phyloP scores from a whole-genome alignment of 2,329 filamentous ascomycete species.

The Penicillium fuscoglaucum region DNA sequence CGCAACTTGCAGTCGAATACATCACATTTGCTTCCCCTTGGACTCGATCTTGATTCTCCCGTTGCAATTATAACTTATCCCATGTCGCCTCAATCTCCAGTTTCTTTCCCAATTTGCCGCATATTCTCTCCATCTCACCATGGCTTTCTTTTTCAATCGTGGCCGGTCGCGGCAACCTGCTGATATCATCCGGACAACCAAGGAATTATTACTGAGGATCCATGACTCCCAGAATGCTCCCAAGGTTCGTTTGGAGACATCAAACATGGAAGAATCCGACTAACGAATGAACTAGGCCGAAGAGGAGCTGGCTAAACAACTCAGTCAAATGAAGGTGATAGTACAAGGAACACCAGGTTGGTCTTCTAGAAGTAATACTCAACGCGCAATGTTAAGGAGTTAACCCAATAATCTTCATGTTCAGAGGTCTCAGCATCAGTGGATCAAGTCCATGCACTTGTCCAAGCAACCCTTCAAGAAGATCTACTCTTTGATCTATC shows the following conservation, averaged over 20 bases:
- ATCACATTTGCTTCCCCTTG: conserved; percentile 13
- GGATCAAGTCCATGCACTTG: conserved; percentile 83
- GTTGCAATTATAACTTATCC: background rate
- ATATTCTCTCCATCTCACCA: conserved; percentile 35
- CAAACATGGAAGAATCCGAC: conserved; percentile 56
- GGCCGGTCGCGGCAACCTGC: conserved; percentile 61
- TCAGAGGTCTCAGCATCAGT: conserved; percentile 81
- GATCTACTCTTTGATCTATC: conserved; percentile 85
- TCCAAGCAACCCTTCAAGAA: conserved; percentile 82
- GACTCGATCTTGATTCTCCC: background rate
- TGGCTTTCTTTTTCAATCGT: conserved; percentile 71
- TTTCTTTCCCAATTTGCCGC: conserved; percentile 16
- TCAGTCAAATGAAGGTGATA: conserved; percentile 87
- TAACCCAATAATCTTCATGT: conserved; percentile 6
- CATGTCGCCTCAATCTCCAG: conserved; percentile 11
- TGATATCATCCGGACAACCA: conserved; percentile 63
- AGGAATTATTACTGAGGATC: conserved; percentile 62
- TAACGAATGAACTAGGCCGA: conserved; percentile 67
- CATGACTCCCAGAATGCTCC: conserved; percentile 57
- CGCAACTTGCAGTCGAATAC: conserved; percentile 13
- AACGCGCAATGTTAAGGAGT: background rate
- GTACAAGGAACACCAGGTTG: conserved; percentile 89
- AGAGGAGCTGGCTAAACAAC: conserved; percentile 82
- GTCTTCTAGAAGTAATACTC: conserved; percentile 1
- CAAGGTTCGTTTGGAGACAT: conserved; percentile 51